These are phyloP conservation scores for Alternaria angustiovoidea DNA, from an alignment of 2,329 filamentous ascomycete species.

Conservation along the genomic window DNA sequence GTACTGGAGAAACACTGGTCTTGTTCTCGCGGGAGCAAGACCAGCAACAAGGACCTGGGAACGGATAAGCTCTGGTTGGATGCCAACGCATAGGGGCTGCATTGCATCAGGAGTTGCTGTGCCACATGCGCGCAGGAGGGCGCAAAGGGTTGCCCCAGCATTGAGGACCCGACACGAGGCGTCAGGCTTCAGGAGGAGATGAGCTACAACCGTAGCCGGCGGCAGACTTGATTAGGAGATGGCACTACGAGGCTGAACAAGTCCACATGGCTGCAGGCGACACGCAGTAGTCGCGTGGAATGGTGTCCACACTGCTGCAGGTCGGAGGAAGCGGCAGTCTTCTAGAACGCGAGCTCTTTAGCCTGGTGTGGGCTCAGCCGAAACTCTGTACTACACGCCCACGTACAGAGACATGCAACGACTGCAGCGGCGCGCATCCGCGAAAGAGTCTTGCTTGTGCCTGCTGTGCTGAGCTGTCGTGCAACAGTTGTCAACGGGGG, in stretches of 20 bases:
- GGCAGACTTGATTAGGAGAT: neutral
- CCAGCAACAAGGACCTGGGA: slow-evolving; percentile 1
- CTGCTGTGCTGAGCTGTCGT: slow-evolving; percentile 16
- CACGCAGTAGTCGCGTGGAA: slow-evolving; percentile 10
- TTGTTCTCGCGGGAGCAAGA: neutral
- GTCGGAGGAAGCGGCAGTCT: slow-evolving; percentile 18
- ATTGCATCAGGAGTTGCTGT: slow-evolving; percentile 6
- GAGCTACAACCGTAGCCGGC: slow-evolving; percentile 2
- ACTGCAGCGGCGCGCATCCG: slow-evolving; percentile 2
- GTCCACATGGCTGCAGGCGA: slow-evolving; percentile 11
- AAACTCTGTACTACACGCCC: slow-evolving; percentile 9
- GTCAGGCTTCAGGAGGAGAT: neutral
- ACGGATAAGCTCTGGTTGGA: neutral
- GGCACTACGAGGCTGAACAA: slow-evolving; percentile 8
- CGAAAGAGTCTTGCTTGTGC: slow-evolving; percentile 4
- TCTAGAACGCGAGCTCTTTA: slow-evolving; percentile 23
- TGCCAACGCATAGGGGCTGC: slow-evolving; percentile 6
- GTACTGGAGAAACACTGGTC: slow-evolving; percentile 2
- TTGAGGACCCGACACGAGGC: slow-evolving; percentile 3
- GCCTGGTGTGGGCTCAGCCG: slow-evolving; percentile 9
- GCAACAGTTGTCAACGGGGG: slow-evolving; percentile 2
- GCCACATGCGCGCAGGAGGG: slow-evolving; percentile 5
- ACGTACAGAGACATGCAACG: slow-evolving; percentile 1
- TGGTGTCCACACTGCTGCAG: slow-evolving; percentile 8
- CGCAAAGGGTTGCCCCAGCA: neutral